Percentiles rank a stretch among this genome's conserved stretches.
Evolutionary conservation across 306 rosid genomes (phyloP).

Genomic region (Begonia loranthoides): DNA sequence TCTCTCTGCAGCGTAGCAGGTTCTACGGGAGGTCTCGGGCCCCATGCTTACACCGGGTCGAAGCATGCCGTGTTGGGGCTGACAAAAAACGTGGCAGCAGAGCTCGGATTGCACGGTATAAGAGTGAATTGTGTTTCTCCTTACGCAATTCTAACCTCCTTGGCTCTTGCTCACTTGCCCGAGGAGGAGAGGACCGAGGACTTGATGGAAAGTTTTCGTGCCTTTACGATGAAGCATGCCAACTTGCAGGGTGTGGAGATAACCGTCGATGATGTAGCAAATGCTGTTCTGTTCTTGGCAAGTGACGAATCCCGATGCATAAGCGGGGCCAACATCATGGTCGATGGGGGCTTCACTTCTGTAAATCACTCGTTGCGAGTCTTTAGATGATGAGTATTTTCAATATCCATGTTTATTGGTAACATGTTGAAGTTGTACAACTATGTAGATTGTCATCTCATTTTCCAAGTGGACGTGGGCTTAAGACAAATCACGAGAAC

Average conservation of each 20-base stretch:
- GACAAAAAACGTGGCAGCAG: constrained; percentile 71
- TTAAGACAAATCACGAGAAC: too few relatives aligned
- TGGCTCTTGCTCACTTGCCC: constrained; percentile 56
- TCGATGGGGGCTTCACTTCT: constrained; percentile 63
- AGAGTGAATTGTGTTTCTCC: constrained; percentile 71
- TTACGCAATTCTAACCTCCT: constrained; percentile 31
- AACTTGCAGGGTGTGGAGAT: constrained; percentile 67
- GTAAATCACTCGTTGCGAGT: constrained; percentile 37
- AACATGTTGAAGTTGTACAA: too few relatives aligned
- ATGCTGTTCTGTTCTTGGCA: constrained; percentile 71
- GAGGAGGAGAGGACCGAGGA: constrained; percentile 62
- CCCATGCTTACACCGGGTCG: constrained; percentile 66
- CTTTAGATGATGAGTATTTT: constrained; percentile 30
- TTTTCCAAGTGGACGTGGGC: too few relatives aligned
- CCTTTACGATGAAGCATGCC: constrained; percentile 24
- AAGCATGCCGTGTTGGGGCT: constrained; percentile 77
- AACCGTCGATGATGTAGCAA: constrained; percentile 52
- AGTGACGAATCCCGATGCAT: constrained; percentile 64
- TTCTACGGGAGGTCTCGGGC: constrained; percentile 34
- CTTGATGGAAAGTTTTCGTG: constrained; percentile 23
- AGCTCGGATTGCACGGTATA: constrained; percentile 49
- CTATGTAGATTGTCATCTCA: too few relatives aligned
- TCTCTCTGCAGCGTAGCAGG: constrained; percentile 50
- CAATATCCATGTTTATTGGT: too few relatives aligned
- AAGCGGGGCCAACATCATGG: constrained; percentile 58